A percentile compares a stretch with the other conserved stretches of the same genome.
Evolutionary conservation across 768 basidiomycete genomes (phyloP).

Genomic region (Postia placenta): DNA sequence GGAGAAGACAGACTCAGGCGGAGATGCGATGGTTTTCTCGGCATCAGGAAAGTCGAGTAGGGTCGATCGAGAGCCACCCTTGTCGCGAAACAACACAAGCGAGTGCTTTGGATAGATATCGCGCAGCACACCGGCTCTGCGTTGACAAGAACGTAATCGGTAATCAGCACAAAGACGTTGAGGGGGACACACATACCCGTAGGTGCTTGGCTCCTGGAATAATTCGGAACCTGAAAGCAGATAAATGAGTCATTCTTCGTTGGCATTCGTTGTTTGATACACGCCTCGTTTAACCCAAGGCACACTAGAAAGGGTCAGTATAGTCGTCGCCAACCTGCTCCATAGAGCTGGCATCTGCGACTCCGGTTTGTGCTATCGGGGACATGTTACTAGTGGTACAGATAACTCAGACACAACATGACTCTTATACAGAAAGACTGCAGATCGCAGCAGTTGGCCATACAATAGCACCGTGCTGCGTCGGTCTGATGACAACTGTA

Average conservation of each 20-base stretch:
- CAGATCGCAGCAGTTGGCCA: too few species aligned
- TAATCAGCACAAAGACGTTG: background rate
- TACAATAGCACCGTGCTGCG: too few species aligned
- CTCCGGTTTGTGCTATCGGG: too few species aligned
- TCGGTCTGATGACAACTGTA: too few species aligned
- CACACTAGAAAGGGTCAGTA: too few species aligned
- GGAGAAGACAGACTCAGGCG: conserved; percentile 44
- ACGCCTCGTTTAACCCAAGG: too few species aligned
- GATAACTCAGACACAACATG: too few species aligned
- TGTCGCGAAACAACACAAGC: conserved; percentile 45
- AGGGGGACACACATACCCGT: conserved; percentile 29
- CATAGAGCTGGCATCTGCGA: too few species aligned
- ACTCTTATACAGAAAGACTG: too few species aligned
- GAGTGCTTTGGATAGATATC: conserved; percentile 58
- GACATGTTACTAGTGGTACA: too few species aligned
- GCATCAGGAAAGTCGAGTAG: conserved; percentile 48
- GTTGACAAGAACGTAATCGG: conserved; percentile 8
- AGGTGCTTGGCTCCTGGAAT: conserved; percentile 37
- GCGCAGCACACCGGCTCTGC: conserved; percentile 41
- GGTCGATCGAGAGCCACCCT: conserved; percentile 31
- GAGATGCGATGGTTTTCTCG: conserved; percentile 34
- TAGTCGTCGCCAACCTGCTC: too few species aligned
- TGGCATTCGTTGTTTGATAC: too few species aligned
- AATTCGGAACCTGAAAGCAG: background rate
- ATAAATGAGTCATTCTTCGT: background rate